phyloP scores from a whole-genome alignment of 1,139 yeast species.

The Kluyveromyces sp. region DNA sequence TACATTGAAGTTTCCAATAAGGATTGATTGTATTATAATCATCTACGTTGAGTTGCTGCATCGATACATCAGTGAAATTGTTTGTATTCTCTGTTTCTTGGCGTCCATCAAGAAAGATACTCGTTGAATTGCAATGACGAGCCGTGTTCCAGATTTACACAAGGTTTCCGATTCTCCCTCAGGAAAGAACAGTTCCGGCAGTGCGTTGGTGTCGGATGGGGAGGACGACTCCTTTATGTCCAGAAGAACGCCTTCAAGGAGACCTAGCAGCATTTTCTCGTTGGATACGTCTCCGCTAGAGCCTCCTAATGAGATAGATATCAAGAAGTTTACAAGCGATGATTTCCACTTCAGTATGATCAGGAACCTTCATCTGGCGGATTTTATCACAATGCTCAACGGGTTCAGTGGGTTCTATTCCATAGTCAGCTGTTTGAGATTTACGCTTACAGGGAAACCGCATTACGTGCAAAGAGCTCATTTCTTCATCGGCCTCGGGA shows the following conservation, averaged over 20 bases:
- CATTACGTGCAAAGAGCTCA: constrained; percentile 85
- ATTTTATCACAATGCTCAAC: constrained; percentile 85
- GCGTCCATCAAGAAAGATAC: background rate
- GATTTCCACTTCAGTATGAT: constrained; percentile 70
- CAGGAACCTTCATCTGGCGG: constrained; percentile 87
- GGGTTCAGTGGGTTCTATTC: constrained; percentile 89
- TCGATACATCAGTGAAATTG: no score
- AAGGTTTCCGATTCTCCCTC: background rate
- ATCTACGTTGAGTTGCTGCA: no score
- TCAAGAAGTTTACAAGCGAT: constrained; percentile 71
- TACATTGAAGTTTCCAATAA: background rate
- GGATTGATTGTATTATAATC: no score
- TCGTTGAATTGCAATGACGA: background rate
- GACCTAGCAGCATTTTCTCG: constrained; percentile 38
- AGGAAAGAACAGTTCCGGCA: constrained; percentile 3
- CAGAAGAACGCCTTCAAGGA: constrained; percentile 26
- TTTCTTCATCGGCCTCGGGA: constrained; percentile 77
- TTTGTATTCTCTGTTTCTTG: no score
- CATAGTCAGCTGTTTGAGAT: constrained; percentile 77
- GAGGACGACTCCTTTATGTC: constrained; percentile 12
- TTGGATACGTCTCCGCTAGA: constrained; percentile 35
- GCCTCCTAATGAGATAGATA: constrained; percentile 69
- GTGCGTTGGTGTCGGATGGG: constrained; percentile 11
- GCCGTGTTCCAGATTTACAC: constrained; percentile 2
- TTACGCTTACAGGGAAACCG: constrained; percentile 56